Evolutionary conservation across 164 flowering plant genomes (phyloP), one percentile per base, ranked within the genome.

Genomic region (Kingdonia uniflora): DNA sequence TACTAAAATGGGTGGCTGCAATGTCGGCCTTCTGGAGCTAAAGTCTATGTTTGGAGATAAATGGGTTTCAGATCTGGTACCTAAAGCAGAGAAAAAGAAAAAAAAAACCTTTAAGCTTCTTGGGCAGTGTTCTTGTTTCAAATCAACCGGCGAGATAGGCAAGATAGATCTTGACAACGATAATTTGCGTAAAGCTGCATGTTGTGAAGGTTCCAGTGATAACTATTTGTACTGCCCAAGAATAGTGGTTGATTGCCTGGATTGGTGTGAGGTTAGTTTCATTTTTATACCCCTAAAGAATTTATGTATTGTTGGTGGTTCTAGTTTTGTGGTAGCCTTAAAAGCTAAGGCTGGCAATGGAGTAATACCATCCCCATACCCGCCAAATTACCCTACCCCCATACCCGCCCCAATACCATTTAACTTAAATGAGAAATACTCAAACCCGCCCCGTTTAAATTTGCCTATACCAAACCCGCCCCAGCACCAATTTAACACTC

Each of bases 251-350:
- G 63, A 58, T 61, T 77, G 80, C 72, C 54, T 74, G 63, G 87
- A 76, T 55, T 87, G 82, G 81, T 86, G 78, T 74, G 84, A 86
- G 86, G 88, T 84, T 38, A 55, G 78, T 71, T 15, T 19, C 57
- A 19, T 61, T 19, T 16, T 13, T n/a, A 40, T 38, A 39, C 14
- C 19, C 11, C 51, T 2, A 7, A 12, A 12, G 5, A 3, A 29
- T 29, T 3, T 29, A 4, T n/a, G n/a, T n/a, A n/a, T n/a, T n/a
- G n/a, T n/a, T n/a, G n/a, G n/a, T n/a, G n/a, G n/a, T n/a, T n/a
- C n/a, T n/a, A n/a, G n/a, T n/a, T n/a, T n/a, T n/a, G n/a, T n/a
- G n/a, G n/a, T n/a, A n/a, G n/a, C n/a, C n/a, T n/a, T n/a, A n/a
- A n/a, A n/a, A n/a, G n/a, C n/a, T n/a, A n/a, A n/a, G n/a, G n/a